Conservation (phyloP, 164 flowering plant species). For the Nelumbo lutea region DNA sequence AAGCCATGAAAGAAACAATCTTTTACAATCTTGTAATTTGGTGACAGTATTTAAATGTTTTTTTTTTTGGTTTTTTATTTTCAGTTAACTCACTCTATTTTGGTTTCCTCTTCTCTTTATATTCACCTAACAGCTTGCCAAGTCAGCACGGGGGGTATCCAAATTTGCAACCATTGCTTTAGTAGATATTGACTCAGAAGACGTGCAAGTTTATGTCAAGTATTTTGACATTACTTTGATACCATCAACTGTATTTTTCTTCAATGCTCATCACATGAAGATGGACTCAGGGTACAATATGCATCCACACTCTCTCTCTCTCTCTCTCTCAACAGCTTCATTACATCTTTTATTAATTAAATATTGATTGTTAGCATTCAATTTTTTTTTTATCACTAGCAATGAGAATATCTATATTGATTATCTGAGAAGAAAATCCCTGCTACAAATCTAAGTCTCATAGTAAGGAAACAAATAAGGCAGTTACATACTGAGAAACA, state of each 20-base stretch:
- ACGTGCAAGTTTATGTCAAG: conserved; percentile 78
- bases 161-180: conserved; percentile 67
- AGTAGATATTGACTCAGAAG: conserved; percentile 80
- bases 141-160: conserved; percentile 75
- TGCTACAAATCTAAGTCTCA: no score
- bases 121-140: conserved; percentile 49
- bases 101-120: not conserved
- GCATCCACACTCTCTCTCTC: not conserved
- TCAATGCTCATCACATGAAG: conserved; percentile 99
- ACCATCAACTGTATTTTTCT: conserved; percentile 90
- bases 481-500: no score
- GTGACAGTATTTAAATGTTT: not conserved
- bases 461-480: no score
- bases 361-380: no score
- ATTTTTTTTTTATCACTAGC: no score
- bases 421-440: no score
- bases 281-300: conserved; percentile 88
- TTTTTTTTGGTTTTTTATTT: not conserved
- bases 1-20: no score
- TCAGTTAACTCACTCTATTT: no score
- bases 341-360: no score
- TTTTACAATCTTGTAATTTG: not conserved
- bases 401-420: no score
- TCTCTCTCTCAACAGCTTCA: not conserved
- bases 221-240: conserved; percentile 79